These are phyloP conservation scores for Aspergillus ustus DNA, from an alignment of 2,329 filamentous ascomycete genomes.

Conservation along the genomic window DNA sequence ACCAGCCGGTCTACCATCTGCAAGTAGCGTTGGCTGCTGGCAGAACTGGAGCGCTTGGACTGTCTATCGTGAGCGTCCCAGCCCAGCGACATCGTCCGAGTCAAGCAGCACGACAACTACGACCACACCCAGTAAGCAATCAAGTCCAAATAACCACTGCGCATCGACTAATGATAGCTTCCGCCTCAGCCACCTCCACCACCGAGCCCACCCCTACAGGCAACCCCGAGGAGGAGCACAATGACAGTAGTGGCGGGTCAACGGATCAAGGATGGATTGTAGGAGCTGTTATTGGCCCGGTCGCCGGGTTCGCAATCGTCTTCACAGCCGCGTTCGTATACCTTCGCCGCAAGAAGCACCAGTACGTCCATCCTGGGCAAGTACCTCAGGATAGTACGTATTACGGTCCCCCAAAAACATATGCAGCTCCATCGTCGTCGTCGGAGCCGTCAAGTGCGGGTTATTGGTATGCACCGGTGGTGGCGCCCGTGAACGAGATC, in stretches of 20 bases:
- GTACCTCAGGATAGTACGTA: not conserved
- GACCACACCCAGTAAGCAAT: not conserved
- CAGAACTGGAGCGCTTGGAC: conserved; percentile 8
- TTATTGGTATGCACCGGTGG: not conserved
- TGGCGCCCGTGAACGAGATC: not conserved
- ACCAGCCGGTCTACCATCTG: conserved; percentile 1
- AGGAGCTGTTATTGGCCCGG: conserved; percentile 4
- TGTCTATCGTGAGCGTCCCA: not conserved
- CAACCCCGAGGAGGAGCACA: not conserved
- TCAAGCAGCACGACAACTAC: not conserved
- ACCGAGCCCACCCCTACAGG: not conserved
- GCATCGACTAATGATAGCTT: not conserved
- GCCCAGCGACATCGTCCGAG: not conserved
- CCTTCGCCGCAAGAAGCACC: not conserved
- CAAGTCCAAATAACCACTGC: not conserved
- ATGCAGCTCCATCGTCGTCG: not conserved
- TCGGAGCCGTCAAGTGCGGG: not conserved
- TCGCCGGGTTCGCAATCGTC: conserved; percentile 3
- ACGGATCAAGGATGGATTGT: not conserved
- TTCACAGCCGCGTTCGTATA: conserved; percentile 1
- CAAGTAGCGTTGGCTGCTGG: conserved; percentile 10
- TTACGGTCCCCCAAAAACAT: not conserved
- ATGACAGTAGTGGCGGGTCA: not conserved
- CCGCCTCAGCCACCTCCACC: not conserved
- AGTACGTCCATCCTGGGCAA: not conserved